Percentiles rank a stretch among this genome's conserved stretches.
Conservation (phyloP, 78 protist genomes). For the Guillardia theta region DNA sequence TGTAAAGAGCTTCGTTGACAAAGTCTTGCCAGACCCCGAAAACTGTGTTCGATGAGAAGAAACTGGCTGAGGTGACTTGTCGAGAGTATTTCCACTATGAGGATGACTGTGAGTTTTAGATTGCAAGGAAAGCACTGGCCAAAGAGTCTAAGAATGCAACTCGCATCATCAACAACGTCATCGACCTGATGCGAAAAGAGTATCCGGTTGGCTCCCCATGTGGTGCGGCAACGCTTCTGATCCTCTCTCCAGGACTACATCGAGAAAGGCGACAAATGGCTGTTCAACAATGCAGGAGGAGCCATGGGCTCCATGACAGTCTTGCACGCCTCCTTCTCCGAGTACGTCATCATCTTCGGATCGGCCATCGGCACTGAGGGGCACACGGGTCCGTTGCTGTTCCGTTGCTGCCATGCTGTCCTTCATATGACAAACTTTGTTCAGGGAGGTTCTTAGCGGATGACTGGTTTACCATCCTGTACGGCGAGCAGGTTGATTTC, state of each 20-base stretch:
- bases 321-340: constrained; percentile 68
- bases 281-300: constrained; percentile 69
- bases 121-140: too few species aligned
- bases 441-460: constrained; percentile 53
- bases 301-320: constrained; percentile 76
- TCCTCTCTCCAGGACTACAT: too few species aligned
- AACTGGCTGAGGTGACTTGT: too few species aligned
- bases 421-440: too few species aligned
- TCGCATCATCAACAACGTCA: not conserved
- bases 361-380: constrained; percentile 52
- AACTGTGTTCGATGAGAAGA: too few species aligned
- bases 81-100: too few species aligned
- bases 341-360: constrained; percentile 66
- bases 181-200: not conserved
- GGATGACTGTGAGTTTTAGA: too few species aligned
- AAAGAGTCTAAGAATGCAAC: too few species aligned
- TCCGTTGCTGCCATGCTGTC: too few species aligned
- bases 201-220: not conserved
- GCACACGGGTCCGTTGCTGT: constrained; percentile 48
- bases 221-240: too few species aligned
- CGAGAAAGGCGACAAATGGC: not conserved
- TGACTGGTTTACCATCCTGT: constrained; percentile 48
- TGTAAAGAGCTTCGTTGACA: too few species aligned
- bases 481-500: constrained; percentile 54
- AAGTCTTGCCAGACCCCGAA: too few species aligned